These are phyloP conservation scores for Phytophthora fragariae DNA, from an alignment of 352 stramenopile species.

Conservation along the genomic window DNA sequence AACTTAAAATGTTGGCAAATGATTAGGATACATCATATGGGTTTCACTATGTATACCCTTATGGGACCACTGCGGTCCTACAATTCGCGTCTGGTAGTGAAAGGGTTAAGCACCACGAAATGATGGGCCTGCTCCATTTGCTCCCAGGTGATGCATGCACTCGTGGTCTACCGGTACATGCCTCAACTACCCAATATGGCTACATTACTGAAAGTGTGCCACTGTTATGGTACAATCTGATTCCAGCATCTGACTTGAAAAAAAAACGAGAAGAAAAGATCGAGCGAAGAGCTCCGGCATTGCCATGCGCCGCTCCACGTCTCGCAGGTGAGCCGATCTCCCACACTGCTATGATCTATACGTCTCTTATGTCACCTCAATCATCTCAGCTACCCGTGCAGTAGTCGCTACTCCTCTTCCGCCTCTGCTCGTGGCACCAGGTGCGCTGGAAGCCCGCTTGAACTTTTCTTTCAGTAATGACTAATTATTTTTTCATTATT, in stretches of 20 bases:
- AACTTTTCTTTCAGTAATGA: not conserved
- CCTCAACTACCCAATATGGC: not conserved
- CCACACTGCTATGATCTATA: not conserved
- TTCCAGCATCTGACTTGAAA: constrained; percentile 29
- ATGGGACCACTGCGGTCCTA: too few relatives aligned
- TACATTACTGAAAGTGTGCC: constrained; percentile 1
- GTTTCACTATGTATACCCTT: too few relatives aligned
- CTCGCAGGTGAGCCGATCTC: constrained; percentile 25
- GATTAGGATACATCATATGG: too few relatives aligned
- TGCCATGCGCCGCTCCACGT: constrained; percentile 28
- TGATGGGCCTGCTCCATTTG: not conserved
- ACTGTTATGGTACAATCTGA: constrained; percentile 17
- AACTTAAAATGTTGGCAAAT: too few relatives aligned
- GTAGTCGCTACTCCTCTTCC: constrained; percentile 9
- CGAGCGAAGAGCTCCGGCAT: constrained; percentile 27
- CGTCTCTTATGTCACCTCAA: not conserved
- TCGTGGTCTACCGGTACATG: too few relatives aligned
- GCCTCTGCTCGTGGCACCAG: constrained; percentile 21
- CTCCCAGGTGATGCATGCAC: too few relatives aligned
- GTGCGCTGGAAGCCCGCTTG: constrained; percentile 14
- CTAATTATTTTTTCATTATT: constrained; percentile 9
- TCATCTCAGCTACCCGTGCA: not conserved
- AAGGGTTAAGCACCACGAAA: not conserved
- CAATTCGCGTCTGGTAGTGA: too few relatives aligned
- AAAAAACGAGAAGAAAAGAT: constrained; percentile 32